A percentile compares a stretch with the other conserved stretches of the same genome.
Conservation (phyloP, 2,329 filamentous ascomycete genomes). For the Diaporthe helianthi region DNA sequence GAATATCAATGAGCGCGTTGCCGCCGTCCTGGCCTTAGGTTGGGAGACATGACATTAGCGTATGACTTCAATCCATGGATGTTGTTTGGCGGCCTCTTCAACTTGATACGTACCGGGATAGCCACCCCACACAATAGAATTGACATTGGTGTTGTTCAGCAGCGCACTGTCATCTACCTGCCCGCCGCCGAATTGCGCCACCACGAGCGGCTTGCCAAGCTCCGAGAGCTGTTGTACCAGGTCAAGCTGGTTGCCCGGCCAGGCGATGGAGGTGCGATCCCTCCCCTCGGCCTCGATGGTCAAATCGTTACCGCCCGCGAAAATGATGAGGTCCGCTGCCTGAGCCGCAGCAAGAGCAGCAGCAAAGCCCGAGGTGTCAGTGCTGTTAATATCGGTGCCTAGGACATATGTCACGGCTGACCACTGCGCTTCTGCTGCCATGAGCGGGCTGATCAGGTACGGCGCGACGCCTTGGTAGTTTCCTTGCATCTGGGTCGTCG, state of each 20-base stretch:
- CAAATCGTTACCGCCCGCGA: not conserved
- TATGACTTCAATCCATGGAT: not conserved
- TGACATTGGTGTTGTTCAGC: slow-evolving; percentile 51
- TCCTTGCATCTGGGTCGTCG: not conserved
- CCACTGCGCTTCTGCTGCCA: not conserved
- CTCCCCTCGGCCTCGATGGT: not conserved
- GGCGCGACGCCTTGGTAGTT: not conserved
- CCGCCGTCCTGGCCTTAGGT: not conserved
- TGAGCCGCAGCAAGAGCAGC: not conserved
- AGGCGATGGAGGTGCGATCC: not conserved
- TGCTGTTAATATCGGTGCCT: not conserved
- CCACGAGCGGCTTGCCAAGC: not conserved
- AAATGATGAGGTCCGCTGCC: not conserved
- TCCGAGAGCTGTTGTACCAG: not conserved
- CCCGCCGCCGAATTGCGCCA: not conserved
- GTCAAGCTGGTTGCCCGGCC: not conserved
- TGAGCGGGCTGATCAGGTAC: not conserved
- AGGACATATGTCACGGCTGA: not conserved
- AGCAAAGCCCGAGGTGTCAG: not conserved
- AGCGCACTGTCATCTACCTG: slow-evolving; percentile 41
- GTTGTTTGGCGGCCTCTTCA: not conserved
- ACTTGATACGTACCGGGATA: slow-evolving; percentile 68
- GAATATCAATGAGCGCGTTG: not conserved
- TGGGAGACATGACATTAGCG: not conserved
- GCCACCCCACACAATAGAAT: slow-evolving; percentile 59